These are phyloP conservation scores for Dalbergia cultrata DNA, from an alignment of 306 rosid species.

Conservation along the genomic window DNA sequence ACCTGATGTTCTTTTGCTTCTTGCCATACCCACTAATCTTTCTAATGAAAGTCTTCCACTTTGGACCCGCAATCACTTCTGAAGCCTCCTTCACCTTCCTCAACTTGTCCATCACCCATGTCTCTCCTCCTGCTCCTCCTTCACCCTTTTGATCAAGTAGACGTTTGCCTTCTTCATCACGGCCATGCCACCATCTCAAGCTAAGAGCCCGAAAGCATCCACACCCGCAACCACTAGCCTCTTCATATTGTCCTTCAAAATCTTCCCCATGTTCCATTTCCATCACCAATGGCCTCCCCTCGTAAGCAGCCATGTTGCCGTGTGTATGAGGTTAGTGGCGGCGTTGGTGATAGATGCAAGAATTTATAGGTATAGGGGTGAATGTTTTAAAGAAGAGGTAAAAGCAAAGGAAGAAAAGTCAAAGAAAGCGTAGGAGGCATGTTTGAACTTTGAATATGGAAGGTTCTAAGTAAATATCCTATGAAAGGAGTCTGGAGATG, in stretches of 20 bases:
- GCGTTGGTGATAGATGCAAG: conserved; percentile 3
- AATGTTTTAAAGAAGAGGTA: background rate
- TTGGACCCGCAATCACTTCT: conserved; percentile 73
- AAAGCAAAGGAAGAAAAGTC: conserved; percentile 48
- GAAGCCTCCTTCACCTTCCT: conserved; percentile 61
- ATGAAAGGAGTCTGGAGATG: background rate
- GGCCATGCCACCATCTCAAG: conserved; percentile 42
- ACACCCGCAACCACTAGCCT: conserved; percentile 54
- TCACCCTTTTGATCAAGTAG: conserved; percentile 41
- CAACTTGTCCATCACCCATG: conserved; percentile 62
- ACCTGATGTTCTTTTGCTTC: conserved; percentile 48
- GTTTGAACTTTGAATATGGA: conserved; percentile 43
- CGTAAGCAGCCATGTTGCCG: conserved; percentile 50
- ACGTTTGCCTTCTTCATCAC: conserved; percentile 29
- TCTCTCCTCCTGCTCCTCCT: conserved; percentile 34
- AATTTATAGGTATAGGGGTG: conserved; percentile 34
- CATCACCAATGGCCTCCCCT: conserved; percentile 53
- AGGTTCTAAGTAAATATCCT: conserved; percentile 41
- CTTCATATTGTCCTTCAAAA: conserved; percentile 48
- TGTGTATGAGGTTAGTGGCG: conserved; percentile 12
- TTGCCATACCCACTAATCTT: conserved; percentile 60
- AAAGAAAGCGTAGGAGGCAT: conserved; percentile 44
- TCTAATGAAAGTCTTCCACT: conserved; percentile 83
- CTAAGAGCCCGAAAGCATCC: conserved; percentile 58
- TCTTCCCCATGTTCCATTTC: conserved; percentile 44